A percentile compares a stretch with the other conserved stretches of the same genome.
Conservation (phyloP, 176 grass and related monocot species). For the Pontederia paniculata region DNA sequence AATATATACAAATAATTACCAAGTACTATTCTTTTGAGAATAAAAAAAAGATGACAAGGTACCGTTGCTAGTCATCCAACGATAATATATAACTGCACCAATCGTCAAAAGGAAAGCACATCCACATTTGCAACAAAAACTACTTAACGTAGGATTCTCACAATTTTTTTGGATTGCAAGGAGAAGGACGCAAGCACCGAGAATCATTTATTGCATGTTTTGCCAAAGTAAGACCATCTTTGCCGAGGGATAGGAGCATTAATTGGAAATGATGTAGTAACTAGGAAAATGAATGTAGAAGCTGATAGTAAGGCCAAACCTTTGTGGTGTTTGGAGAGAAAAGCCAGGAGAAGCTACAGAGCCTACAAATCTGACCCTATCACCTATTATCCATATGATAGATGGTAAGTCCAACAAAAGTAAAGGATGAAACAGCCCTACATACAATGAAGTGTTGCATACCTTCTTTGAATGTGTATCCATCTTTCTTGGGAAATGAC, state of each 20-base stretch:
- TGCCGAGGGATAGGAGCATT: neutral
- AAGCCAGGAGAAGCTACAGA: constrained; percentile 30
- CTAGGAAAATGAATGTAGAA: constrained; percentile 5
- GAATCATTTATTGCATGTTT: no score
- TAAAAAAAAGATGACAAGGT: no score
- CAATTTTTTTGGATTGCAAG: no score
- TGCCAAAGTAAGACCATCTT: no score
- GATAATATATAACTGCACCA: no score
- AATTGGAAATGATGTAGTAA: neutral
- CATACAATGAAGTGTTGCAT: constrained; percentile 10
- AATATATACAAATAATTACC: no score
- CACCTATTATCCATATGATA: constrained; percentile 34
- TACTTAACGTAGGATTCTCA: no score
- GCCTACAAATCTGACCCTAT: constrained; percentile 81
- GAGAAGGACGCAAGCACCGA: no score
- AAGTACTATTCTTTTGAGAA: no score
- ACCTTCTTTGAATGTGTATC: constrained; percentile 97
- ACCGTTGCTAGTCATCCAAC: no score
- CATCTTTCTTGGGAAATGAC: constrained; percentile 73
- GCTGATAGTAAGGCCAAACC: constrained; percentile 28
- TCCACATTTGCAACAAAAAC: no score
- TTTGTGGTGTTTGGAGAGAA: constrained; percentile 36
- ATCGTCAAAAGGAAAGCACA: no score
- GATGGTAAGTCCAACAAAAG: neutral
- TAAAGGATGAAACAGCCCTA: constrained; percentile 6